Conservation (phyloP, 2,329 filamentous ascomycete species). For the Aspergillus sp. region DNA sequence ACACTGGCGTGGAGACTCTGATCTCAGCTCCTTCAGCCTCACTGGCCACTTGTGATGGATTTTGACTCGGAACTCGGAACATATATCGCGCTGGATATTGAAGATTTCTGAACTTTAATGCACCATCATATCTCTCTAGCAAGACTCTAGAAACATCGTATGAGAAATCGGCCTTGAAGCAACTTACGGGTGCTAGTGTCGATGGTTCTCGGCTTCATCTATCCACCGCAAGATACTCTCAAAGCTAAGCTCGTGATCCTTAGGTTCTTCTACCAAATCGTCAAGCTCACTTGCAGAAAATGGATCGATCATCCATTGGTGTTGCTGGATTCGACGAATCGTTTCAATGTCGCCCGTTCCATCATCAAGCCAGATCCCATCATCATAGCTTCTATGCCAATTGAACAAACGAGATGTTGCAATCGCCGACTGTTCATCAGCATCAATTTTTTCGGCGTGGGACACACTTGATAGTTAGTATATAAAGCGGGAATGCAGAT, state of each 20-base stretch:
- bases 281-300: constrained; percentile 6
- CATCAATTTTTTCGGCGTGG: constrained; percentile 7
- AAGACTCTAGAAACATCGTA: too few relatives aligned
- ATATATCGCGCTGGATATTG: too few relatives aligned
- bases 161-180: too few relatives aligned
- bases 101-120: too few relatives aligned
- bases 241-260: constrained; percentile 4
- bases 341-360: constrained; percentile 17
- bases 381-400: constrained; percentile 26
- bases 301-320: constrained; percentile 27
- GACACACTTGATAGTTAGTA: constrained; percentile 8
- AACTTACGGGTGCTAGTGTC: too few relatives aligned
- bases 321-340: constrained; percentile 20
- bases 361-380: constrained; percentile 28
- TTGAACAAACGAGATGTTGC: constrained; percentile 27
- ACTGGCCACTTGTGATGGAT: too few relatives aligned
- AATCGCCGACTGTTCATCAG: constrained; percentile 18
- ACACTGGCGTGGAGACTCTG: too few relatives aligned
- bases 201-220: background rate
- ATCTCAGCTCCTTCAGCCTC: too few relatives aligned
- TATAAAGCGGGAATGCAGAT: background rate
- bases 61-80: too few relatives aligned
- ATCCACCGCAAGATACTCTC: constrained; percentile 21
- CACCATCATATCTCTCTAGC: too few relatives aligned
- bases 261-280: constrained; percentile 9